Conservation (phyloP, 192 early-diverging fungal species). For the Dimargaris verticillata region DNA sequence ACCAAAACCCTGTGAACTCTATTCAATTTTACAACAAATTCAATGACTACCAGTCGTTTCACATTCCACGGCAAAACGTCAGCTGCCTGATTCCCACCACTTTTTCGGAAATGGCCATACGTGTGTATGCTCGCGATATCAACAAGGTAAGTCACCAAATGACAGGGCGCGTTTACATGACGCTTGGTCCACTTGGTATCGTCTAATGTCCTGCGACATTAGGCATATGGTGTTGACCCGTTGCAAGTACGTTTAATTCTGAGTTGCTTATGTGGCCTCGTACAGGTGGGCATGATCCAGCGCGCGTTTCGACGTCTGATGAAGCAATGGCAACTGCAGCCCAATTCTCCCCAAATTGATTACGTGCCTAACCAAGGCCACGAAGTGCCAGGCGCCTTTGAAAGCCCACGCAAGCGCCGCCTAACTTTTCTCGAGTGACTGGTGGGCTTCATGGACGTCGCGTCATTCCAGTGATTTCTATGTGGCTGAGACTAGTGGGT, state of each 20-base stretch:
- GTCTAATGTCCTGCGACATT: neutral
- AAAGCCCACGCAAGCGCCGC: constrained; percentile 7
- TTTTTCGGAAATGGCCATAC: constrained; percentile 50
- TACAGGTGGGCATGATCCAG: constrained; percentile 17
- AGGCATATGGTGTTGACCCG: neutral
- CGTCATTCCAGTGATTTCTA: no score
- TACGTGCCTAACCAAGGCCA: constrained; percentile 4
- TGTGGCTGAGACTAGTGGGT: no score
- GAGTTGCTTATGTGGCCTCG: constrained; percentile 11
- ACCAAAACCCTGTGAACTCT: constrained; percentile 70
- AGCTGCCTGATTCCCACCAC: constrained; percentile 49
- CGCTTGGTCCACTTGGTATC: neutral
- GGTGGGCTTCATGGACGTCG: no score
- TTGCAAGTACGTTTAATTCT: neutral
- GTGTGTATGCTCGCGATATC: constrained; percentile 44
- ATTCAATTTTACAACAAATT: constrained; percentile 68
- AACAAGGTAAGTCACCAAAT: constrained; percentile 22
- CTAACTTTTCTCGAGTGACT: no score
- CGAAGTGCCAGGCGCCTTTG: neutral
- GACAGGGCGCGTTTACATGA: no score
- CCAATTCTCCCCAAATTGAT: neutral
- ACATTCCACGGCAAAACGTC: constrained; percentile 49
- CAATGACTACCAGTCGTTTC: constrained; percentile 35
- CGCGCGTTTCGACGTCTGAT: constrained; percentile 23
- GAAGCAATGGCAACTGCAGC: constrained; percentile 12